phyloP scores from a whole-genome alignment of 352 stramenopile genomes.

The Phytopythium delawarense region DNA sequence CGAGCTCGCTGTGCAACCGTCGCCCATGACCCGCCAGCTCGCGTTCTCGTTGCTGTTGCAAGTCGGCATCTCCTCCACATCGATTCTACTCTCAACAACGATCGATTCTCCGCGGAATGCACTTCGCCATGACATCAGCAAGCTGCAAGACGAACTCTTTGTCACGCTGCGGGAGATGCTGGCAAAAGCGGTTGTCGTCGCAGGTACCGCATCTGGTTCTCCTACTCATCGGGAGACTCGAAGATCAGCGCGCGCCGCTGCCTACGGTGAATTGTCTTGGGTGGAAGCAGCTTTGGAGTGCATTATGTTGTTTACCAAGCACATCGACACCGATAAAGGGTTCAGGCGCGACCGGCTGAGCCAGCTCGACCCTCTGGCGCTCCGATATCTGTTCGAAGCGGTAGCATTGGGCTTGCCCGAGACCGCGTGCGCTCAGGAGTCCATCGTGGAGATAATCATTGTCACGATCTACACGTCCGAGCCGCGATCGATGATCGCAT shows the following conservation, averaged over 20 bases:
- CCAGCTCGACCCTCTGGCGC: constrained; percentile 21
- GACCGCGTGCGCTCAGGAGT: constrained; percentile 12
- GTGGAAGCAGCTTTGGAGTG: constrained; percentile 25
- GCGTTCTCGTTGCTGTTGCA: constrained; percentile 40
- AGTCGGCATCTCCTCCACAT: constrained; percentile 14
- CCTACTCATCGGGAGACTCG: background rate
- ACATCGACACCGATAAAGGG: constrained; percentile 10
- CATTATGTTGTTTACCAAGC: constrained; percentile 32
- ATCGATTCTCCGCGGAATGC: background rate
- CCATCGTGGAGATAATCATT: constrained; percentile 21
- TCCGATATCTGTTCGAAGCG: constrained; percentile 31
- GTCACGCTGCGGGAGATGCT: constrained; percentile 44
- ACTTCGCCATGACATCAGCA: constrained; percentile 1
- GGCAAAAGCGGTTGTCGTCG: constrained; percentile 34
- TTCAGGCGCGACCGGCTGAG: constrained; percentile 26
- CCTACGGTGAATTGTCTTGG: constrained; percentile 12
- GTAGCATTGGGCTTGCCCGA: constrained; percentile 8
- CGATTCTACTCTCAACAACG: constrained; percentile 13
- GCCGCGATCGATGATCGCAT: background rate
- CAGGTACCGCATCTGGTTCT: constrained; percentile 11
- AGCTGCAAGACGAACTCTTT: constrained; percentile 30
- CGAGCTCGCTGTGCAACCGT: constrained; percentile 34
- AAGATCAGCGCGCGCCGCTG: background rate
- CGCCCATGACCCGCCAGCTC: constrained; percentile 25
- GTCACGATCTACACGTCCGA: constrained; percentile 23